These are phyloP conservation scores for Annona cherimola DNA, from an alignment of 164 flowering plant species.

Conservation along the genomic window DNA sequence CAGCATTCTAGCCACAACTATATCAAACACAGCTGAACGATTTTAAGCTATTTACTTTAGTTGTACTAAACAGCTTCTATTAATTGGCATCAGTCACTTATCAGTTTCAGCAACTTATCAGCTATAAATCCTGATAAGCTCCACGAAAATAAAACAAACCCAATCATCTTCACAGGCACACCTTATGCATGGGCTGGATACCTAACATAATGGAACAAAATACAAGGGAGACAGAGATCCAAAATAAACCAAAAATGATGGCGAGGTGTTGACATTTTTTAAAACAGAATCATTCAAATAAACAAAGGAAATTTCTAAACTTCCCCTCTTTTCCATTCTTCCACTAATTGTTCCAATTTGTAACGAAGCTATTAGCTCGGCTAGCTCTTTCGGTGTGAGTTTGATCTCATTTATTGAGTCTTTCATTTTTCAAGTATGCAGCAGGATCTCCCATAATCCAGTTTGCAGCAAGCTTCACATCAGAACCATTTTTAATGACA, in stretches of 20 bases:
- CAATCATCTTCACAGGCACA: neutral
- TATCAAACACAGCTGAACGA: too few relatives aligned
- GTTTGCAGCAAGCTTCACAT: slow-evolving; percentile 80
- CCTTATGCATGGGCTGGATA: neutral
- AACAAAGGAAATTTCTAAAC: neutral
- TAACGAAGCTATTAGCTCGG: slow-evolving; percentile 76
- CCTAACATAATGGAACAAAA: neutral
- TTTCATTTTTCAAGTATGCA: slow-evolving; percentile 81
- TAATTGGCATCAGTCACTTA: too few relatives aligned
- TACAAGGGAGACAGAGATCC: neutral
- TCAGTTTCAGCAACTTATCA: too few relatives aligned
- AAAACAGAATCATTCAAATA: too few relatives aligned
- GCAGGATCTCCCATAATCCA: slow-evolving; percentile 98
- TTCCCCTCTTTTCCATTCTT: slow-evolving; percentile 87
- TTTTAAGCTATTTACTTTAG: too few relatives aligned
- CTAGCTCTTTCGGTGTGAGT: slow-evolving; percentile 66
- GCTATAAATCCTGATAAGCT: too few relatives aligned
- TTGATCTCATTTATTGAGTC: slow-evolving; percentile 69
- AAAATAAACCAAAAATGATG: neutral
- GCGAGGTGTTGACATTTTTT: neutral
- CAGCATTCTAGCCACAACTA: too few relatives aligned
- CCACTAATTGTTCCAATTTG: slow-evolving; percentile 83
- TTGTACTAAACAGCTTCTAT: too few relatives aligned
- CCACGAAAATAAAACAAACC: too few relatives aligned
- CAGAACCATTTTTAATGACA: slow-evolving; percentile 72